Evolutionary conservation across 129 eudicot species (phyloP), one percentile per base, ranked within the genome.

Genomic region (Artemisia annua): DNA sequence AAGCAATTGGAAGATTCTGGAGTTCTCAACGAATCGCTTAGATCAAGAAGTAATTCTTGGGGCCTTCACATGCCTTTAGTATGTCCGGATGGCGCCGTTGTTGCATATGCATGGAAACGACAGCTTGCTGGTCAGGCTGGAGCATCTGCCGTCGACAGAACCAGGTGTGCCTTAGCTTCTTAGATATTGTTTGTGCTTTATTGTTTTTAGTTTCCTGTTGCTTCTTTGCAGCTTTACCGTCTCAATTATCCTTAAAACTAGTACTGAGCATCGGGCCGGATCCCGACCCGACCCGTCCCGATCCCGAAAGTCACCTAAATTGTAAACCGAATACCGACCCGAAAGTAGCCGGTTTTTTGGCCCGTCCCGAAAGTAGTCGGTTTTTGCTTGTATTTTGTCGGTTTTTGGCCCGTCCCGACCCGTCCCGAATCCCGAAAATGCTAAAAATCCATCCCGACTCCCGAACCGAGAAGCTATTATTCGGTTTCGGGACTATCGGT

Each of bases 91-190:
- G 97, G 97, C 24, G 97, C 99, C 15, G 96, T 90, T 67, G 99
- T 95, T 81, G 99, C 99, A 52, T 95, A 95, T 78, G 99, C 99
- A 18, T 95, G 99, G 99, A 95, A 95, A 80, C 91, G 99, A 2
- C 99, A 95, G 70, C 99, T 95, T 80, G 99, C 99, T 66, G 99
- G 99, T 71, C 99, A 95, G 79, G 99, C 99, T 82, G 99, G 99
- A 53, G 99, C 97, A 63, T 95, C 99, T 63, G 97, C 99, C 10
- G 99, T 95, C 80, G 99, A 95, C 75, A 79, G 99, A 73, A 95
- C 99, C 72, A 88, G 97, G 98, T 62, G 35, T 39, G 64, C 52
- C 57, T 53, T 11, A n/a, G 57, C 75, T 50, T 39, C 77, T 73
- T 73, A 22, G 67, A 59, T 24, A 53, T 66, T 75, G 12, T 39